These are phyloP conservation scores for Garcia nutans DNA, from an alignment of 345 rosid genomes.

Conservation along the genomic window DNA sequence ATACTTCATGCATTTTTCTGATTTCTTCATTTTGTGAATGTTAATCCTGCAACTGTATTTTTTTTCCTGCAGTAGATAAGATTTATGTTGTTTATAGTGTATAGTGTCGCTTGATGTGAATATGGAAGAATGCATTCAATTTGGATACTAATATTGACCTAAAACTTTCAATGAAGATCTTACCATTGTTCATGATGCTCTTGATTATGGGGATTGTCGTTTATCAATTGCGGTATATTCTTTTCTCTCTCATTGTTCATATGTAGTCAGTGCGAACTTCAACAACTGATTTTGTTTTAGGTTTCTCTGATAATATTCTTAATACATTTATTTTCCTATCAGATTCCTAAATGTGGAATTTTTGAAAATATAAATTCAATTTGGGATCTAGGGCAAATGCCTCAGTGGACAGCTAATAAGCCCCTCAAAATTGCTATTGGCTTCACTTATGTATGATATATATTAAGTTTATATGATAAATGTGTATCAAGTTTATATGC, in stretches of 20 bases:
- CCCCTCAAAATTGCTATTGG: conserved; percentile 93
- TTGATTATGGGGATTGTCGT: conserved; percentile 87
- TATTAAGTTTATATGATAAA: background rate
- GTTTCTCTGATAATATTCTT: background rate
- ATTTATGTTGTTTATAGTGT: background rate
- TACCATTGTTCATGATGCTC: conserved; percentile 81
- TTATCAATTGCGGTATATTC: conserved; percentile 78
- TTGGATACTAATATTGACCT: background rate
- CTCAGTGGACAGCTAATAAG: conserved; percentile 80
- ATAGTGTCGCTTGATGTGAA: background rate
- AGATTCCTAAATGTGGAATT: conserved; percentile 96
- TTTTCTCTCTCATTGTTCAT: background rate
- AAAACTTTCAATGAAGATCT: conserved; percentile 60
- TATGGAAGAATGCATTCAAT: background rate
- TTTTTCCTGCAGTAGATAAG: background rate
- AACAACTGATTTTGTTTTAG: background rate
- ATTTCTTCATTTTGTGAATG: background rate
- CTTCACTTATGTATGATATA: conserved; percentile 71
- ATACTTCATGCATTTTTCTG: background rate
- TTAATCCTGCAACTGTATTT: background rate
- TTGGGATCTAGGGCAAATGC: conserved; percentile 76
- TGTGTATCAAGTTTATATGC: background rate
- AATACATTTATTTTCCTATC: conserved; percentile 22
- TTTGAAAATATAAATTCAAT: conserved; percentile 86
- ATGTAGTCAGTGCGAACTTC: background rate